Evolutionary conservation across 768 basidiomycete species (phyloP).

Genomic region (Mycena indigotica): DNA sequence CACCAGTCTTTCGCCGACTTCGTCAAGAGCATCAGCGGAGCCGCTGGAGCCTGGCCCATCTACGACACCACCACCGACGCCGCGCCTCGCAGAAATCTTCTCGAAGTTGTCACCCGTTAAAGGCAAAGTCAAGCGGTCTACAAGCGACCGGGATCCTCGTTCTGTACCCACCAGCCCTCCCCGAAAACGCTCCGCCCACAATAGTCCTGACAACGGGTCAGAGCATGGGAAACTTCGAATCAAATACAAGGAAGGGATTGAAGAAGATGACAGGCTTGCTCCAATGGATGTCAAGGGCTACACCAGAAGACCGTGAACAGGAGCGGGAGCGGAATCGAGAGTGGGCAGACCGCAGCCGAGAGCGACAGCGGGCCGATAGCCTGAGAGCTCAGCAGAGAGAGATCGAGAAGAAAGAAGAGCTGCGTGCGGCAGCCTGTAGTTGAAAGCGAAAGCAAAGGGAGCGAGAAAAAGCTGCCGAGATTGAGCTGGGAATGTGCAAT

Average conservation of each 20-base stretch:
- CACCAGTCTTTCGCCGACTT: too few relatives aligned
- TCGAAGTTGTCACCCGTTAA: neutral
- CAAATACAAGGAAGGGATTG: neutral
- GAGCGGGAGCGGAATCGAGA: neutral
- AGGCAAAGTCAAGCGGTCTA: neutral
- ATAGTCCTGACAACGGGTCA: neutral
- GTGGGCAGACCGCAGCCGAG: neutral
- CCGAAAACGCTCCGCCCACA: neutral
- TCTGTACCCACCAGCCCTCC: neutral
- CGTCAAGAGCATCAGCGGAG: too few relatives aligned
- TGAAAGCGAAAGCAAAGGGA: neutral
- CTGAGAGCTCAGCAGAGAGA: neutral
- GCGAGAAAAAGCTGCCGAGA: neutral
- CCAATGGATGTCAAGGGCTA: neutral
- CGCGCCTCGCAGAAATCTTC: neutral
- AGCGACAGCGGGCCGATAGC: neutral
- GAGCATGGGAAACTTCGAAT: neutral
- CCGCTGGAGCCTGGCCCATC: neutral
- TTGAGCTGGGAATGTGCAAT: neutral
- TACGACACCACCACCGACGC: neutral
- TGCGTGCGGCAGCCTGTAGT: neutral
- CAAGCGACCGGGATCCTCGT: neutral
- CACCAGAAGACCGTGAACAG: neutral
- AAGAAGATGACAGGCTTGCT: neutral
- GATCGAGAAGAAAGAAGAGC: neutral